Base-by-base conservation (phyloP, 352 stramenopile species). In the Globisporangium carolinianum region DNA sequence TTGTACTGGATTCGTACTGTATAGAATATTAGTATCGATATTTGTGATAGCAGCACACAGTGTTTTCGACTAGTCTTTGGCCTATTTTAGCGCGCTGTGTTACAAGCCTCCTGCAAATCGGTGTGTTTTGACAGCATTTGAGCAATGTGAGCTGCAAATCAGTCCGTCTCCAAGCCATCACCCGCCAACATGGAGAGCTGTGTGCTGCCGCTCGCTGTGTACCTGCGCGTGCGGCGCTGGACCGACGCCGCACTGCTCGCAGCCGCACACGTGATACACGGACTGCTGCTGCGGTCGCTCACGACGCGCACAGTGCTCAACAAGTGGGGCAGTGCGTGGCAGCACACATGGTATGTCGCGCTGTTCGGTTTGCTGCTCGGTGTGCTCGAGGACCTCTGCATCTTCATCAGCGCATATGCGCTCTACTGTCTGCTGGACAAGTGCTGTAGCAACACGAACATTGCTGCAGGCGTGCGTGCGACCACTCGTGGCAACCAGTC, bases 311-410 rank as follows among this genome's bases (percentile, higher is more conserved):
- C 66, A 15, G 49, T 82, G 35, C 56, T 82, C 35, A 42, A 48
- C 57, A 86, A 83, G 58, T 86, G 78, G 78, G 78, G 68, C 38
- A 83, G 75, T 49, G 68, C 73, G n/a, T 72, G 69, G 63, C 75
- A 86, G 37, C 67, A 66, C 14, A 70, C 59, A 32, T 75, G 62
- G 62, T 64, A 48, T 58, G 49, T 80, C 9, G 61, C 59, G 8
- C 42, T 58, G 41, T 18, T 71, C 32, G 78, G 78, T 0, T 51
- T 88, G 35, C 11, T 55, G 15, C 58, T 88, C 3, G 78, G 75
- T 39, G 57, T 53, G n/a, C 47, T 82, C 12, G 65, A 88, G 55
- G 78, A 88, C 51, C 51, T 71, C 14, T 83, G 73, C 51, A 73
- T 86, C 1, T 74, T 63, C 50, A 24, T 61, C 12, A 42, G 53